Percentiles rank a stretch among this genome's conserved stretches.
These are phyloP conservation scores for Schwanniomyces occidentalis DNA, from an alignment of 805 yeast genomes.

Conservation along the genomic window DNA sequence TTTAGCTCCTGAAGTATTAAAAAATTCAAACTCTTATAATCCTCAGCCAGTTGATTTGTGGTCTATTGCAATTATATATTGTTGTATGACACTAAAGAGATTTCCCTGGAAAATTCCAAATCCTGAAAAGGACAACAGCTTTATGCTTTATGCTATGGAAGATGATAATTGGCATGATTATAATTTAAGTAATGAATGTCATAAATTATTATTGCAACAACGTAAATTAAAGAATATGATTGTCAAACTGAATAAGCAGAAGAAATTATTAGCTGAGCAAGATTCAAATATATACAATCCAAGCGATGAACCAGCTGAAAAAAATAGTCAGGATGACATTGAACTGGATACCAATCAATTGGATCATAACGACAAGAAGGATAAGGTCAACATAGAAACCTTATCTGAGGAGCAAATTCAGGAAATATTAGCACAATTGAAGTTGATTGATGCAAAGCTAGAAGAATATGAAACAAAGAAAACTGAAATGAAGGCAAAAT, in stretches of 20 bases:
- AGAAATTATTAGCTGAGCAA: conserved; percentile 25
- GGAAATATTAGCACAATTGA: conserved; percentile 31
- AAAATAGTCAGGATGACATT: conserved; percentile 12
- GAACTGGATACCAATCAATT: conserved; percentile 11
- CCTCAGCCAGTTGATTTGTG: conserved; percentile 94
- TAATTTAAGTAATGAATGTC: conserved; percentile 67
- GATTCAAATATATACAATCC: not conserved
- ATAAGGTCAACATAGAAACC: conserved; percentile 23
- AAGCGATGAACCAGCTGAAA: conserved; percentile 2
- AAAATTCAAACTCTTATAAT: conserved; percentile 60
- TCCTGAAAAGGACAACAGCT: conserved; percentile 69
- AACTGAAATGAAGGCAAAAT: conserved; percentile 34
- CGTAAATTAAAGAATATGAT: conserved; percentile 53
- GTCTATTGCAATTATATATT: conserved; percentile 88
- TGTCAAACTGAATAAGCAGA: conserved; percentile 43
- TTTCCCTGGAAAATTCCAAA: conserved; percentile 96
- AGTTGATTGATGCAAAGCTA: conserved; percentile 36
- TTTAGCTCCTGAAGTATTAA: conserved; percentile 87
- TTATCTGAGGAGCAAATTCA: conserved; percentile 33
- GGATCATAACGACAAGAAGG: conserved; percentile 16
- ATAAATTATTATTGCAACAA: conserved; percentile 60
- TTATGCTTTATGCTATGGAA: conserved; percentile 77
- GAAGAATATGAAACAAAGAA: conserved; percentile 38
- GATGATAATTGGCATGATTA: conserved; percentile 82
- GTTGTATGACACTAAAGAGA: conserved; percentile 88